Percentiles rank a stretch among this genome's conserved stretches.
These are phyloP conservation scores for Aphanomyces euteiches DNA, from an alignment of 352 stramenopile genomes.

Conservation along the genomic window DNA sequence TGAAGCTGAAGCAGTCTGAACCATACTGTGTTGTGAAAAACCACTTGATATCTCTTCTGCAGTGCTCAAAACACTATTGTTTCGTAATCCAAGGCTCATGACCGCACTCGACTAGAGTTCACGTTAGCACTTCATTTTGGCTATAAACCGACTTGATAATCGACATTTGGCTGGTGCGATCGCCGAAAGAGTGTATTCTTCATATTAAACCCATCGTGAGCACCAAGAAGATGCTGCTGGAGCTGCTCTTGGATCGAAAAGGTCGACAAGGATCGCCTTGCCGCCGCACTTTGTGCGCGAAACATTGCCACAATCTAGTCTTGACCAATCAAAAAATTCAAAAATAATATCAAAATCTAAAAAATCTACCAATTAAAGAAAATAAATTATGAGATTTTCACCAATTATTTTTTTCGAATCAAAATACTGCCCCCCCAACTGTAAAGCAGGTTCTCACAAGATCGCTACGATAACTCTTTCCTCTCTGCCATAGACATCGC, in stretches of 20 bases:
- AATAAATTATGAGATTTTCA: background rate
- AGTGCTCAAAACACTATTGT: background rate
- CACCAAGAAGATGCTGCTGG: background rate
- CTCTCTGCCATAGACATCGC: too few relatives aligned
- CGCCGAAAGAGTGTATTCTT: slow-evolving; percentile 43
- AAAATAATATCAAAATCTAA: background rate
- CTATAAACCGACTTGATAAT: slow-evolving; percentile 59
- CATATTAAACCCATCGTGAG: background rate
- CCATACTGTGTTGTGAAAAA: slow-evolving; percentile 32
- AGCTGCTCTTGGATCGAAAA: slow-evolving; percentile 13
- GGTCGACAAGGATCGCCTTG: slow-evolving; percentile 8
- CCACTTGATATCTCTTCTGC: slow-evolving; percentile 3
- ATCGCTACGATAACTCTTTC: too few relatives aligned
- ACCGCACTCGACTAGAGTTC: slow-evolving; percentile 45
- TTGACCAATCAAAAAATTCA: slow-evolving; percentile 1
- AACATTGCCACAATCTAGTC: background rate
- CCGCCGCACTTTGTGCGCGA: background rate
- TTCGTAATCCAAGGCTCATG: slow-evolving; percentile 31
- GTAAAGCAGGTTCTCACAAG: too few relatives aligned
- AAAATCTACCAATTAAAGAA: background rate
- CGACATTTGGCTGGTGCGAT: slow-evolving; percentile 52
- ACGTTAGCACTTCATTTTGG: slow-evolving; percentile 24
- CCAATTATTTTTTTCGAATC: background rate
- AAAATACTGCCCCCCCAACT: background rate
- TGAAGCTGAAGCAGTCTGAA: background rate